Base-by-base conservation (phyloP, 495 filamentous ascomycete genomes). In the Penicillium manginii region DNA sequence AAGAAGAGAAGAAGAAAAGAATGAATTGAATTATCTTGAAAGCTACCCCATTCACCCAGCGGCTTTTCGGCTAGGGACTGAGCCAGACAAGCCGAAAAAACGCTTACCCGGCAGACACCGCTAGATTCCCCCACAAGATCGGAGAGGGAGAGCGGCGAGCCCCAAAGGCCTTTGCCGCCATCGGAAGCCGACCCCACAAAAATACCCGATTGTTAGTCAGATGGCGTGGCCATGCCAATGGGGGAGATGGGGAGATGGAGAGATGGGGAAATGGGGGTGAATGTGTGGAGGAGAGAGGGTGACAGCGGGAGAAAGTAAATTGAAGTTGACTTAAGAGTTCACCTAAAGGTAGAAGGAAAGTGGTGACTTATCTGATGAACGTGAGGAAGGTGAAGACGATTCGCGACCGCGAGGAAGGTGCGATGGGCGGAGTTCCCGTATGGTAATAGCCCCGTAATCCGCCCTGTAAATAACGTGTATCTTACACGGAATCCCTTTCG, bases 51-150 rank as follows among this genome's bases (percentile, higher is more conserved):
- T 47, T 22, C 40, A 17, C 40, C 17, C 40, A 43, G 2, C 15
- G 40, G 23, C 26, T 33, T 43, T 64, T 64, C 61, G 61, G 61
- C 53, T 64, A 64, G 57, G 54, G 29, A 53, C 53, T 57, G 43
- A 54, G 43, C 57, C 57, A 60, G 45, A 60, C 35, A 51, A 64
- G 61, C 61, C 61, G 61, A 64, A 49, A 64, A 64, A 64, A 60
- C 61, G 54, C 57, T 64, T 64, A 64, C 17, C 61, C 61, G 61
- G 61, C 46, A 19, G 21, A 50, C 50, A 59, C 33, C 35, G 43
- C 22, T 12, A 35, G 15, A 29, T 5, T 55, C 54, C 55, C 55
- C 60, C 60, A 62, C 60, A 62, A 47, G 21, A 17, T 62, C 60
- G 54, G 59, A 62, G 29, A 21, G 52, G 14, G 26, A 53, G 42